These are phyloP conservation scores for Rosellinia necatrix DNA, from an alignment of 2,329 filamentous ascomycete species.

Conservation along the genomic window DNA sequence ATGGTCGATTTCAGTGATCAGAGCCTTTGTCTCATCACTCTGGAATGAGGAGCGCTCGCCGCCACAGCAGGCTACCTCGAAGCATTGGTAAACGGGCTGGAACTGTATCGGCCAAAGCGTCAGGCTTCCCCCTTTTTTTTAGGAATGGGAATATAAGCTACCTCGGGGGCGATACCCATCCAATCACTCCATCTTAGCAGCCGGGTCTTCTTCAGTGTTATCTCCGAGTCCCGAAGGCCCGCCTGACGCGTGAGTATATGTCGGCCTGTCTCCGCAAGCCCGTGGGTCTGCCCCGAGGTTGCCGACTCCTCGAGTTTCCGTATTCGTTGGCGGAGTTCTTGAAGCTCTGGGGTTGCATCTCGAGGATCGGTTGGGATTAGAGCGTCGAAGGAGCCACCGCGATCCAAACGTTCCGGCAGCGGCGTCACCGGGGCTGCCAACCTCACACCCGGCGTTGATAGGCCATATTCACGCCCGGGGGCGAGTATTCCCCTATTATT, in stretches of 20 bases:
- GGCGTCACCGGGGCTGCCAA: not conserved
- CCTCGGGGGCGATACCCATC: slow-evolving; percentile 41
- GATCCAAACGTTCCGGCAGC: not conserved
- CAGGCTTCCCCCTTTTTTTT: not conserved
- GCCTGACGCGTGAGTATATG: slow-evolving; percentile 35
- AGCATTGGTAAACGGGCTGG: slow-evolving; percentile 37
- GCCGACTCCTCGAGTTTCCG: slow-evolving; percentile 31
- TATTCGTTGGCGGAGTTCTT: slow-evolving; percentile 29
- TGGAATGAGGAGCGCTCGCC: slow-evolving; percentile 27
- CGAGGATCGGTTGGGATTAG: slow-evolving; percentile 1
- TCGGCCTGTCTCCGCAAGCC: slow-evolving; percentile 29
- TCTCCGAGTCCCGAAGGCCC: slow-evolving; percentile 33
- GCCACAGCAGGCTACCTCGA: slow-evolving; percentile 31
- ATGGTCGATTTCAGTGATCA: slow-evolving; percentile 36
- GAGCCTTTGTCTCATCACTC: slow-evolving; percentile 30
- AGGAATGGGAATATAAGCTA: slow-evolving; percentile 23
- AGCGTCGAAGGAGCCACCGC: not conserved
- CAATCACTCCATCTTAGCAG: slow-evolving; percentile 41
- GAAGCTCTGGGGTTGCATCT: slow-evolving; percentile 22
- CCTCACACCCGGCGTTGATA: not conserved
- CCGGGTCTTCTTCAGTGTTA: slow-evolving; percentile 44
- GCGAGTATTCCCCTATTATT: not conserved
- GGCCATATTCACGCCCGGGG: not conserved
- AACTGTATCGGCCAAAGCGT: slow-evolving; percentile 36
- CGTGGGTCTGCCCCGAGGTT: slow-evolving; percentile 18